Evolutionary conservation across 1,284 basidiomycete genomes (phyloP), one percentile per base, ranked within the genome.

Genomic region (Mrakiaceae sp.): DNA sequence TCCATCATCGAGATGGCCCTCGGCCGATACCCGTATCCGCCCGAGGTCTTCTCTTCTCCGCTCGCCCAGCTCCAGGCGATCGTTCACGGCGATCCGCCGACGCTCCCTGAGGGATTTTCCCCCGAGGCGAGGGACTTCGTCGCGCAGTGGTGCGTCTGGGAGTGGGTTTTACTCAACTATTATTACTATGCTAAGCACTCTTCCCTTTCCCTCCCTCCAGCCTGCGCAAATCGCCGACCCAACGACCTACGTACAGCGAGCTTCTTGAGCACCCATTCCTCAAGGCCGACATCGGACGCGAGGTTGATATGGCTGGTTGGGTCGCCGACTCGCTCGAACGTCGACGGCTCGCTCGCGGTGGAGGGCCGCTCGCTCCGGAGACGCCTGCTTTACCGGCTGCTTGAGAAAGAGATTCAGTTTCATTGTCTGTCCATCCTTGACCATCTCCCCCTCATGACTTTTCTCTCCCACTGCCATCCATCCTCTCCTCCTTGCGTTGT

Each of bases 41-140:
- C 94, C n/a, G 94, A 98, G 78, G 95, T 93, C 3, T 98, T 96
- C 74, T 84, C 86, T 64, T 98, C 98, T 74, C 93, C 98, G 2
- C 96, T 98, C 74, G 89, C 93, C 2, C 93, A 98, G 77, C 79
- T 98, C 52, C 90, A 88, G 44, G 94, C 94, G 2, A 98, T 98
- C 69, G 93, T 98, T 4, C 86, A 97, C 70, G 96, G 94, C 1
- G 87, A 93, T 58, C 85, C 94, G 6, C 95, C 96, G 3, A 83
- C 85, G 63, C 78, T 98, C 55, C 92, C 94, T 2, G 75, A 75
- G 70, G 78, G 57, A 49, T 77, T 81, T 77, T 70, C 68, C 63
- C 71, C 70, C 27, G 75, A 75, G 16, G 79, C 79, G 6, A 71
- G 76, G 57, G 76, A 79, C 65, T 81, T 82, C 71, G 79, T 81